Conservation (phyloP, 2,329 filamentous ascomycete genomes). For the Tolypocladium pustulatum region DNA sequence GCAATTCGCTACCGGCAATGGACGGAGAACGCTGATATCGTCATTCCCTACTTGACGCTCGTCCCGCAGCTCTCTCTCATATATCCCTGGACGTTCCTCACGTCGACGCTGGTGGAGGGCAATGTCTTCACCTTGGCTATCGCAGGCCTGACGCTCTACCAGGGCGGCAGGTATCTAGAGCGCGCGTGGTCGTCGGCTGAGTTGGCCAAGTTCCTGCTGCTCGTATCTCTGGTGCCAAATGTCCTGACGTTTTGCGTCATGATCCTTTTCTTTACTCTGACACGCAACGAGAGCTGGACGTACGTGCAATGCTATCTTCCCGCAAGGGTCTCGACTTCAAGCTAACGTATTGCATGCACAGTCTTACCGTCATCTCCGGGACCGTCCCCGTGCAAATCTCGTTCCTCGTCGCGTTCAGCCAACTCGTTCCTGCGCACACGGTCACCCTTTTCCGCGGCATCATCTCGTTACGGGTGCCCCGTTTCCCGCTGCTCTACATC, state of each 20-base stretch:
- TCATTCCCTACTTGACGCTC: constrained; percentile 79
- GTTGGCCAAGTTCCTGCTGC: constrained; percentile 78
- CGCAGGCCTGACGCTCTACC: constrained; percentile 70
- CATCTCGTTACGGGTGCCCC: constrained; percentile 74
- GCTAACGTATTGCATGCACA: constrained; percentile 20
- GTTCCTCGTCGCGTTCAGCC: constrained; percentile 95
- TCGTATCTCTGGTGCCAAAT: constrained; percentile 74
- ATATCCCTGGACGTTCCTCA: constrained; percentile 89
- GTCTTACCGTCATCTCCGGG: constrained; percentile 73
- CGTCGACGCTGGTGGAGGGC: constrained; percentile 80
- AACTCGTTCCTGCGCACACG: constrained; percentile 93
- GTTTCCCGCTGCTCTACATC: constrained; percentile 63
- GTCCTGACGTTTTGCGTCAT: constrained; percentile 62
- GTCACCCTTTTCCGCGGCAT: constrained; percentile 86
- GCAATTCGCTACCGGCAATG: constrained; percentile 65
- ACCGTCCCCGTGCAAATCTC: constrained; percentile 82
- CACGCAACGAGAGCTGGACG: constrained; percentile 57
- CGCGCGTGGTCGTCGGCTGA: constrained; percentile 89
- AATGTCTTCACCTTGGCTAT: constrained; percentile 81
- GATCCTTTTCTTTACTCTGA: constrained; percentile 62
- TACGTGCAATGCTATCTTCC: constrained; percentile 30
- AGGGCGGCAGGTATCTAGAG: constrained; percentile 91
- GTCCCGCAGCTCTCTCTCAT: constrained; percentile 73
- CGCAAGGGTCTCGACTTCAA: background rate
- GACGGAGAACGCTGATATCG: constrained; percentile 50